Base-by-base conservation (phyloP, 306 rosid genomes). In the Gastrolobium villosum region DNA sequence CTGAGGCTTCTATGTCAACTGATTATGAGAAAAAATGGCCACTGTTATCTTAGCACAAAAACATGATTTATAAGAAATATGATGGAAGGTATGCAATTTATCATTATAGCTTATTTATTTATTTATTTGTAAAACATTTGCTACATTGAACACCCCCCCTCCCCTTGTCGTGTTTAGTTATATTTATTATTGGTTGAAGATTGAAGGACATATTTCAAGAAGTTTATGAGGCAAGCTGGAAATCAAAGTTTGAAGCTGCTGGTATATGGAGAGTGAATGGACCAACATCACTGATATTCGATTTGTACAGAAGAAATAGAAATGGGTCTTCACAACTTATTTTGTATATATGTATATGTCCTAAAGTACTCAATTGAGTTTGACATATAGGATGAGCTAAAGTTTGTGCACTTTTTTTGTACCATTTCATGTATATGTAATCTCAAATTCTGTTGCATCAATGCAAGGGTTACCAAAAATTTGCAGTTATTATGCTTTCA, bases 191-290 rank as follows among this genome's bases (percentile, higher is more conserved):
- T 83, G 78, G 65, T 57, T 89, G 85, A 71, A 95, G 99, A 87
- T 95, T 95, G 88, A 95, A 93, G 90, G 99, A 95, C 89, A 95
- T 95, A 70, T 95, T 95, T 74, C 96, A 95, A 89, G 99, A 95
- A 93, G 99, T 95, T 73, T 95, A 95, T 4, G 97, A 92, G 88
- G 87, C 93, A 74, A 70, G 72, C 63, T 95, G 99, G 99, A 93
- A 93, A 84, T 91, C 98, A 0, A 91, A 95, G 94, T 95, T 5
- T 72, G 99, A 95, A 76, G 94, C 95, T 81, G 98, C 97, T 60
- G 92, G 98, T 70, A 95, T 95, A 81, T 95, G 99, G 99, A 92
- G 86, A 86, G 92, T 66, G 56, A 4, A 71, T 62, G 37, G n/a
- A n/a, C n/a, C n/a, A n/a, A n/a, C n/a, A n/a, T n/a, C n/a, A n/a